Percentiles rank a stretch among this genome's conserved stretches.
These are phyloP conservation scores for Ophiocytium majus DNA, from an alignment of 352 stramenopile species.

Conservation along the genomic window DNA sequence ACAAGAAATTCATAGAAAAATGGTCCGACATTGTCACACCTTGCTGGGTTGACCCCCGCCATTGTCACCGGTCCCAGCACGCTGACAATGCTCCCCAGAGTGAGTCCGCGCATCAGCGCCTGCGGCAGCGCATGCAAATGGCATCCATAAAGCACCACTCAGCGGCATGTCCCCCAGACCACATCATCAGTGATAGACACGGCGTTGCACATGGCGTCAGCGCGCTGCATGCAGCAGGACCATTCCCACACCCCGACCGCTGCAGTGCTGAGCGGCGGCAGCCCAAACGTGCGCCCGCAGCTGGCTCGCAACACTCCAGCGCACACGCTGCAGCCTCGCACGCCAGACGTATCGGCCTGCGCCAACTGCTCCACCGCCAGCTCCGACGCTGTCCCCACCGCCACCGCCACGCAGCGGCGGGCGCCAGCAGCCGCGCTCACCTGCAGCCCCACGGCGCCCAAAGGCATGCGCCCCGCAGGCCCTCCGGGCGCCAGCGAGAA, in stretches of 20 bases:
- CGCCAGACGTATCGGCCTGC: too few relatives aligned
- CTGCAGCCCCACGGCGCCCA: neutral
- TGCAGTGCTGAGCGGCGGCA: neutral
- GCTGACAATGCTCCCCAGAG: neutral
- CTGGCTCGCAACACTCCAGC: neutral
- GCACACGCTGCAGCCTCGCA: too few relatives aligned
- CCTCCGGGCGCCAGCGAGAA: neutral
- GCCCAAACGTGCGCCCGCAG: neutral
- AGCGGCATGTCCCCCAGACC: neutral
- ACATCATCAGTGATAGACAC: neutral
- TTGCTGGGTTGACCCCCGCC: slow-evolving; percentile 17
- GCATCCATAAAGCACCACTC: too few relatives aligned
- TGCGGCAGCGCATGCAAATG: neutral
- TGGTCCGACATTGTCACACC: too few relatives aligned
- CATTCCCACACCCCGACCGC: neutral
- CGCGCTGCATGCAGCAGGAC: neutral
- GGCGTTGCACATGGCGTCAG: neutral
- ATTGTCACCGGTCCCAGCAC: neutral
- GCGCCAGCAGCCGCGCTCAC: neutral
- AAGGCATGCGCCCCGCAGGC: too few relatives aligned
- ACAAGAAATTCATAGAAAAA: too few relatives aligned
- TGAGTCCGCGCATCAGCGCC: neutral
- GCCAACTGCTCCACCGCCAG: neutral
- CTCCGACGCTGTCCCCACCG: neutral
- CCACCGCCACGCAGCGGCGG: neutral